Percentiles rank a stretch among this genome's conserved stretches.
Evolutionary conservation across 352 stramenopile genomes (phyloP).

Genomic region (Phytophthora sansomeana): DNA sequence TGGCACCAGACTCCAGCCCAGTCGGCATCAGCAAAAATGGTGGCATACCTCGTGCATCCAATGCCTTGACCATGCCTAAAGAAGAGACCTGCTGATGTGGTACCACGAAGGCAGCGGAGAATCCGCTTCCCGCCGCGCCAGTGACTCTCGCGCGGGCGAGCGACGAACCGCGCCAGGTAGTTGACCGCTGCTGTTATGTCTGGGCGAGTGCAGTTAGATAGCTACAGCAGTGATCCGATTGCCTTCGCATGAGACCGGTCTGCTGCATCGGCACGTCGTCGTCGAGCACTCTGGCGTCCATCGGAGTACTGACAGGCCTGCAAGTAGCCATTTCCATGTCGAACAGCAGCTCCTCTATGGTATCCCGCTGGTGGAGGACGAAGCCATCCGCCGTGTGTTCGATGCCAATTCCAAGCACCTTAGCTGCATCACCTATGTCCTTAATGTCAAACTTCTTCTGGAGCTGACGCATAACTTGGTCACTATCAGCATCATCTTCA

Average conservation of each 20-base stretch:
- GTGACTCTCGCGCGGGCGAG: not conserved
- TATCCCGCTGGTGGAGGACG: constrained; percentile 4
- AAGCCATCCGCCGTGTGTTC: not conserved
- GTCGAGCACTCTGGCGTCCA: constrained; percentile 1
- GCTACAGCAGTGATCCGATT: not conserved
- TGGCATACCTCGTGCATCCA: not conserved
- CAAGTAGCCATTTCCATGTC: constrained; percentile 11
- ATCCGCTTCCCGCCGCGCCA: not conserved
- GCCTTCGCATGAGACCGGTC: not conserved
- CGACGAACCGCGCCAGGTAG: not conserved
- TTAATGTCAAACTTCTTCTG: constrained; percentile 10
- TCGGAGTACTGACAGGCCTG: not conserved
- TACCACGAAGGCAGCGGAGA: not conserved
- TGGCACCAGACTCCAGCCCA: not conserved
- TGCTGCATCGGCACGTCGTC: not conserved
- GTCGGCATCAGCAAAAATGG: constrained; percentile 3
- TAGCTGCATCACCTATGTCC: constrained; percentile 1
- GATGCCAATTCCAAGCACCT: constrained; percentile 10
- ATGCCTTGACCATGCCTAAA: not conserved
- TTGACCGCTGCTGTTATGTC: not conserved
- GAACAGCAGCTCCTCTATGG: not conserved
- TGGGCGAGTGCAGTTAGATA: not conserved
- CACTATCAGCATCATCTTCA: not conserved
- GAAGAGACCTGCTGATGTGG: not conserved
- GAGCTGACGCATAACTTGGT: constrained; percentile 5